Percentiles rank a stretch among this genome's conserved stretches.
These are phyloP conservation scores for Mycena polygramma DNA, from an alignment of 768 basidiomycete species.

Conservation along the genomic window DNA sequence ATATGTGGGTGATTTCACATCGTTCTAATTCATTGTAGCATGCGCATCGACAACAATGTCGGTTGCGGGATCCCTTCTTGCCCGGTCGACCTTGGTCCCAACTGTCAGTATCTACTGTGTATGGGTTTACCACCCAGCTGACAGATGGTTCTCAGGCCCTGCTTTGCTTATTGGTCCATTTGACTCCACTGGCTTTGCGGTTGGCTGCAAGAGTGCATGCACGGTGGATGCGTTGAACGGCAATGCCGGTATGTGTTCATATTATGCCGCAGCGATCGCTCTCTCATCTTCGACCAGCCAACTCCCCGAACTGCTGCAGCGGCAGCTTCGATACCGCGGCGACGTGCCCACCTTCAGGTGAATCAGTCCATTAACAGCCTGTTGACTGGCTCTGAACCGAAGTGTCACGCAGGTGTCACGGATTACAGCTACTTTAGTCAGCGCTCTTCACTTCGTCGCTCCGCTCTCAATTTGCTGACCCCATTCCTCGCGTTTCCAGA, in stretches of 20 bases:
- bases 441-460: constrained; percentile 28
- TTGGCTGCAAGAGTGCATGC: constrained; percentile 62
- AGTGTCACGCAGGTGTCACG: constrained; percentile 46
- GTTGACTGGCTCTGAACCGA: neutral
- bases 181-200: constrained; percentile 48
- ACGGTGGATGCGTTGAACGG: constrained; percentile 51
- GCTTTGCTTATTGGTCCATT: constrained; percentile 36
- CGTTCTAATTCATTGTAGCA: neutral
- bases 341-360: constrained; percentile 60
- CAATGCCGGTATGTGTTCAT: constrained; percentile 55
- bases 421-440: constrained; percentile 66
- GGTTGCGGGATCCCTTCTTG: constrained; percentile 58
- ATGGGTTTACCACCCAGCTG: neutral
- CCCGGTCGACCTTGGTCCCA: constrained; percentile 60
- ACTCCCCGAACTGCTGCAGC: constrained; percentile 43
- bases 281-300: constrained; percentile 8
- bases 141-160: constrained; percentile 33
- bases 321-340: constrained; percentile 48
- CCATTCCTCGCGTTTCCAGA: constrained; percentile 39
- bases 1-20: neutral
- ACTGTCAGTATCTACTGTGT: constrained; percentile 41
- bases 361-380: neutral
- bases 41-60: constrained; percentile 45
- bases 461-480: neutral
- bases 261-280: neutral